A percentile compares a stretch with the other conserved stretches of the same genome.
These are phyloP conservation scores for Solanum arcanum DNA, from an alignment of 257 asterid genomes.

Conservation along the genomic window DNA sequence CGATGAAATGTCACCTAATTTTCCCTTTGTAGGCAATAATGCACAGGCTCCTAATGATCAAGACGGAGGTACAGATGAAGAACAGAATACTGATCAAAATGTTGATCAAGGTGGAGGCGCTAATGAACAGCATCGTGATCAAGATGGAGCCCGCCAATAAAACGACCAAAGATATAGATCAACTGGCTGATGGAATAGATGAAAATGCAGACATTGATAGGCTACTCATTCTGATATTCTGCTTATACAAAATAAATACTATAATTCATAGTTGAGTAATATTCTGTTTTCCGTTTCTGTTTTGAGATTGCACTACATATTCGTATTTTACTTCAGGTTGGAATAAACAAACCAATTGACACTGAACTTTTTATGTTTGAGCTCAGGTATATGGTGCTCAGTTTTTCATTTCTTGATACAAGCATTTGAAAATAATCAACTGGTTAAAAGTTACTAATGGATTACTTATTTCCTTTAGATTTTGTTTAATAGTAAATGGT, in stretches of 20 bases:
- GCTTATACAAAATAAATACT: not conserved
- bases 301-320: not conserved
- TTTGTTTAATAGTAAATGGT: too few relatives aligned
- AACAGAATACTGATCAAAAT: not conserved
- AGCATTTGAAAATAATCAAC: not conserved
- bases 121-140: not conserved
- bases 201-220: not conserved
- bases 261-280: not conserved
- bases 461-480: not conserved
- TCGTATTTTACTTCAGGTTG: not conserved
- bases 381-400: not conserved
- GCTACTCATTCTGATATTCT: not conserved
- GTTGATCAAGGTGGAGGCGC: not conserved
- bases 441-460: not conserved
- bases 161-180: not conserved
- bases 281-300: not conserved
- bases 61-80: not conserved
- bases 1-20: too few relatives aligned
- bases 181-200: not conserved
- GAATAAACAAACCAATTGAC: not conserved
- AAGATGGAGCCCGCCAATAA: not conserved
- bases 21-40: not conserved
- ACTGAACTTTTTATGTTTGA: not conserved
- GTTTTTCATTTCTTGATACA: too few relatives aligned
- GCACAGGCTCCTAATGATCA: not conserved